Base-by-base conservation (phyloP, 805 yeast genomes). In the Candida vaughaniae region DNA sequence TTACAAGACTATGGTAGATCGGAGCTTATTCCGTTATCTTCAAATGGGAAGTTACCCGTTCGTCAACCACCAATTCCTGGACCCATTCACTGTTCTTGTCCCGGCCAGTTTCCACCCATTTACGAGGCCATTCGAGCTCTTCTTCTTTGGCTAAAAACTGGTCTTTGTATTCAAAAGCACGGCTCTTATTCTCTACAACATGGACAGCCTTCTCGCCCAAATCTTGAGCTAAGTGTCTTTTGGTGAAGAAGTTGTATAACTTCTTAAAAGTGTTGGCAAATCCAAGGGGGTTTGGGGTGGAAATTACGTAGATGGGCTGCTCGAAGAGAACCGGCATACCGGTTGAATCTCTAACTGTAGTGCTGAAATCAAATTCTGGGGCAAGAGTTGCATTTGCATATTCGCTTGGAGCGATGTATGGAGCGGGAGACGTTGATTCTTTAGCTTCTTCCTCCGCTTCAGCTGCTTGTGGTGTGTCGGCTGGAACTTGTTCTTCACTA, bases 1-100 rank as follows among this genome's bases (percentile, higher is more conserved):
- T n/a, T n/a, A n/a, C n/a, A n/a, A n/a, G n/a, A n/a, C n/a, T n/a
- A n/a, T n/a, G n/a, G n/a, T n/a, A n/a, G n/a, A n/a, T n/a, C n/a
- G n/a, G n/a, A n/a, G 10, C 6, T 20, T 20, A 20, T 20, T 20
- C 23, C 10, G 23, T 20, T 20, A 20, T 20, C 23, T 20, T 20
- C 23, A 87, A 55, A 37, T 77, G 60, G 16, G 61, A 55, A 8
- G 73, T 58, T 12, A 91, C 77, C 42, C 95, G 67, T 6, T 76
- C 78, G 54, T 91, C 98, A 19, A 77, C 77, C 6, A 55, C 66
- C 31, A 90, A 64, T 18, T 83, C 90, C 52, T 80, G 79, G 38
- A 82, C 79, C 99, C 99, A 91, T 56, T 91, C 97, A 46, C 95
- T 83, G 27, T 76, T 65, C 46, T 78, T 82, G 35, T 78, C 84